Conservation (phyloP, 1,284 basidiomycete genomes). For the Fomitopsis schrenkii region DNA sequence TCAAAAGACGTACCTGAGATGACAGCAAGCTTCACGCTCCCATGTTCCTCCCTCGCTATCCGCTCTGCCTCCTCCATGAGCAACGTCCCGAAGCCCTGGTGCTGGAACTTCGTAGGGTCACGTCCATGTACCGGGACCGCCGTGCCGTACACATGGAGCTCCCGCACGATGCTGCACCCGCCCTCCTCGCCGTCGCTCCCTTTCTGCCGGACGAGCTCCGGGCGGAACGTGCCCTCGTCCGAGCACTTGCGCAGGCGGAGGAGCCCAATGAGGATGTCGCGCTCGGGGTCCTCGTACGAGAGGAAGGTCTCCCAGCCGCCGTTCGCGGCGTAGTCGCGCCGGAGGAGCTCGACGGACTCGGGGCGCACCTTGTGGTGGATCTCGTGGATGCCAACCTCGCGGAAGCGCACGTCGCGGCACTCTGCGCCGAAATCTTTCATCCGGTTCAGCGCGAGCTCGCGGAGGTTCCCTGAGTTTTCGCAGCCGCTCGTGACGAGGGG, state of each 20-base stretch:
- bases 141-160: conserved; percentile 98
- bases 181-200: conserved; percentile 64
- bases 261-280: conserved; percentile 94
- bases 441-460: conserved; percentile 92
- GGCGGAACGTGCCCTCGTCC: conserved; percentile 93
- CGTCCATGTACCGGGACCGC: conserved; percentile 96
- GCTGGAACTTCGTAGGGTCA: conserved; percentile 98
- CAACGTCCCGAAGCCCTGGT: conserved; percentile 96
- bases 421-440: conserved; percentile 99
- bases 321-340: conserved; percentile 96
- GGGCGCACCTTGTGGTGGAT: conserved; percentile 98
- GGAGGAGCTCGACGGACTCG: conserved; percentile 94
- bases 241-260: conserved; percentile 93
- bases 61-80: conserved; percentile 99
- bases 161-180: conserved; percentile 91
- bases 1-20: conserved; percentile 71
- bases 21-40: conserved; percentile 90
- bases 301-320: conserved; percentile 99
- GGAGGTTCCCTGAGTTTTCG: conserved; percentile 95
- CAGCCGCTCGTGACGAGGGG: conserved; percentile 95
- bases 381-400: conserved; percentile 99
- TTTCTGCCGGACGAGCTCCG: conserved; percentile 65
- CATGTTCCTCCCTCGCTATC: conserved; percentile 98
- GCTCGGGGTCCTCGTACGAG: conserved; percentile 97
- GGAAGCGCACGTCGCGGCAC: conserved; percentile 95